phyloP scores from a whole-genome alignment of 1,139 yeast genomes.

The Scheffersomyces illinoinensis region DNA sequence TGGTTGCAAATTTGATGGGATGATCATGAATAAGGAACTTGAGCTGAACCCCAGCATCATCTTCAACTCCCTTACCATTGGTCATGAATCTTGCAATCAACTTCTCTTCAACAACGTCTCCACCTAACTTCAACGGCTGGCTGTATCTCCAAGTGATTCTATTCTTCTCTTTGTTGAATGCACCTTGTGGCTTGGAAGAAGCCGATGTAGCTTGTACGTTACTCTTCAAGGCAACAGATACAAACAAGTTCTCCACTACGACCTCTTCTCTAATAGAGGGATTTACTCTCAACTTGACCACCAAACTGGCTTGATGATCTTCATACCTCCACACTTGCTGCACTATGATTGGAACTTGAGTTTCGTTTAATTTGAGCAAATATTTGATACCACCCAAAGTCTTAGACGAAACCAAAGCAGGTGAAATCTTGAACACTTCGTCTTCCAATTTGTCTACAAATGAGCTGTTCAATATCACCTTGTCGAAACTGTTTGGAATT shows the following conservation, averaged over 20 bases:
- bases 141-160: constrained; percentile 83
- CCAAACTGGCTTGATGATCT: constrained; percentile 78
- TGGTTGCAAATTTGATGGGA: constrained; percentile 22
- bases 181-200: constrained; percentile 86
- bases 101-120: constrained; percentile 49
- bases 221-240: constrained; percentile 59
- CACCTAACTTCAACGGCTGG: constrained; percentile 45
- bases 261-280: constrained; percentile 38
- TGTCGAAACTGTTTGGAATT: constrained; percentile 35
- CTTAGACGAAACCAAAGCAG: constrained; percentile 47
- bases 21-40: constrained; percentile 50
- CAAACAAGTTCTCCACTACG: constrained; percentile 59
- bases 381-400: constrained; percentile 79
- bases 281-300: constrained; percentile 65
- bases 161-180: constrained; percentile 79
- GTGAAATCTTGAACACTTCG: constrained; percentile 28
- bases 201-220: constrained; percentile 62
- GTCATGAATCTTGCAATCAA: constrained; percentile 74
- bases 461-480: constrained; percentile 43
- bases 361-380: constrained; percentile 40
- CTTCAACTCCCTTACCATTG: constrained; percentile 59
- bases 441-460: constrained; percentile 38
- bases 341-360: constrained; percentile 65
- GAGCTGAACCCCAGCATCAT: constrained; percentile 69
- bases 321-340: constrained; percentile 91